Percentiles rank a stretch among this genome's conserved stretches.
Evolutionary conservation across 495 filamentous ascomycete species (phyloP).

Genomic region (Bacidia rubella): DNA sequence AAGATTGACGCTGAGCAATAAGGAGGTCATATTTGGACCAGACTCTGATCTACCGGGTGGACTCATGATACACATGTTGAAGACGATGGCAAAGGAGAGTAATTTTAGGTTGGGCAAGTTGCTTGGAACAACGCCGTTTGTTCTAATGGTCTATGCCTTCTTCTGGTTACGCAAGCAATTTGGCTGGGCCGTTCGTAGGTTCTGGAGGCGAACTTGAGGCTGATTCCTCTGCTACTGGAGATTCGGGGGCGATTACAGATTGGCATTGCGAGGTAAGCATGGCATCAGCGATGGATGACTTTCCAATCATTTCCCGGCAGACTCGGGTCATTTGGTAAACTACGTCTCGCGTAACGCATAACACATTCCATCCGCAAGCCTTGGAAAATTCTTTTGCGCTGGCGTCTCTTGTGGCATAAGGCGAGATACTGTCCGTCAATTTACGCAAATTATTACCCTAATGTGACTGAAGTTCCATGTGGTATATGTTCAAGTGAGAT

Average conservation of each 20-base stretch:
- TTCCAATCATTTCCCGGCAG: too few species aligned
- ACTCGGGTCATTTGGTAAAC: not conserved
- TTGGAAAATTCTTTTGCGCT: not conserved
- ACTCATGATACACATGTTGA: not conserved
- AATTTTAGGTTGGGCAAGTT: not conserved
- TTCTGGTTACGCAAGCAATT: not conserved
- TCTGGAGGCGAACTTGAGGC: not conserved
- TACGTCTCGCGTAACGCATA: not conserved
- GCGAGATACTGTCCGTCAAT: not conserved
- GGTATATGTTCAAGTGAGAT: not conserved
- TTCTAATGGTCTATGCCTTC: not conserved
- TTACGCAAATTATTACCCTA: not conserved
- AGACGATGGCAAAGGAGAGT: not conserved
- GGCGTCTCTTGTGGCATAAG: not conserved
- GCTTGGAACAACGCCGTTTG: not conserved
- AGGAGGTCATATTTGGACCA: not conserved
- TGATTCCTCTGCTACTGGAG: not conserved
- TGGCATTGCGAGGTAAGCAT: too few species aligned
- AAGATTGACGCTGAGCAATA: not conserved
- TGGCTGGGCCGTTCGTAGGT: slow-evolving; percentile 3
- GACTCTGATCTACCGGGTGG: not conserved
- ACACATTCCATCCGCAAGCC: not conserved
- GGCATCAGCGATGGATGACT: too few species aligned
- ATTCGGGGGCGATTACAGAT: not conserved
- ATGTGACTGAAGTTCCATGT: not conserved